Conservation (phyloP, 106 monocot genomes). For the Triglochin maritima region DNA sequence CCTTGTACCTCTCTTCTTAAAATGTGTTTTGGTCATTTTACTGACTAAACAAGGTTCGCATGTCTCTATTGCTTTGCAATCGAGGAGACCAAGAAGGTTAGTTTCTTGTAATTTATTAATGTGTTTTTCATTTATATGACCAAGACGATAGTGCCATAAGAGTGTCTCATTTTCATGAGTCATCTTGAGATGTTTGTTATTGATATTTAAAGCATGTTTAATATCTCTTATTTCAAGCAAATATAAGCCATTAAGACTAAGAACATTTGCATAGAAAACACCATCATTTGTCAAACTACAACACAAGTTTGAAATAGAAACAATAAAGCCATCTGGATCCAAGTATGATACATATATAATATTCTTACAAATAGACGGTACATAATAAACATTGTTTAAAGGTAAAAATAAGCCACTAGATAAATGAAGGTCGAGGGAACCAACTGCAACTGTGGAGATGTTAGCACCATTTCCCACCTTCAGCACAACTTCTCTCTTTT, state of each 20-base stretch:
- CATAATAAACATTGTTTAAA: not conserved
- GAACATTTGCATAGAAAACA: not conserved
- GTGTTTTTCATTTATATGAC: no score
- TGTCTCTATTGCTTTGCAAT: not conserved
- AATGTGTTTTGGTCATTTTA: not conserved
- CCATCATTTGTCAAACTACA: not conserved
- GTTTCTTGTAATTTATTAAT: not conserved
- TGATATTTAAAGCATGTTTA: not conserved
- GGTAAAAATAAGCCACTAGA: not conserved
- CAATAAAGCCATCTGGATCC: not conserved
- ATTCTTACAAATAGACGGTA: not conserved
- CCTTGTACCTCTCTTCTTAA: constrained; percentile 1
- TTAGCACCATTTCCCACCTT: not conserved
- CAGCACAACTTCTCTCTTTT: not conserved
- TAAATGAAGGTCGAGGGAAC: not conserved
- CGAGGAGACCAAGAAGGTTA: not conserved
- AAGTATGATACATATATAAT: not conserved
- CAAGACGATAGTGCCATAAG: no score
- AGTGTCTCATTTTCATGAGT: no score
- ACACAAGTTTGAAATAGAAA: not conserved
- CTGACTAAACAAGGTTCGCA: not conserved
- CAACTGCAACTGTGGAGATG: not conserved
- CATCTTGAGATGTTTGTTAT: not conserved
- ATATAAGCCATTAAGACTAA: not conserved
- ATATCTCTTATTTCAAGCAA: not conserved